phyloP scores from a whole-genome alignment of 2,329 filamentous ascomycete genomes.

The Pseudogymnoascus sp. region DNA sequence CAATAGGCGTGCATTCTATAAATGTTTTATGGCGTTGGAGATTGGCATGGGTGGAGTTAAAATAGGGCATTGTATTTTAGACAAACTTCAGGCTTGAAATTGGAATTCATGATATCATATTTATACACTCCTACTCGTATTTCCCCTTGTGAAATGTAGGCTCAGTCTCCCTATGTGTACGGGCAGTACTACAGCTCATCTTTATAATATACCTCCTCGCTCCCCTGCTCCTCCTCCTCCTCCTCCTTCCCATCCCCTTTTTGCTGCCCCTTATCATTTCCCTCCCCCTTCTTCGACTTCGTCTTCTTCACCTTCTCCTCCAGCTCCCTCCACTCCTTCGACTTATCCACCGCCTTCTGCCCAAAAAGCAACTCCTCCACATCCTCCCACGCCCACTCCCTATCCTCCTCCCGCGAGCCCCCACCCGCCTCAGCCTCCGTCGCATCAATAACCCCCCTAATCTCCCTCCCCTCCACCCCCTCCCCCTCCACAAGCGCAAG shows the following conservation, averaged over 20 bases:
- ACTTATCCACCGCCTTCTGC: constrained; percentile 14
- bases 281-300: constrained; percentile 47
- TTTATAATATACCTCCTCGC: constrained; percentile 41
- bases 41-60: not conserved
- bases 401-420: constrained; percentile 7
- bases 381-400: constrained; percentile 1
- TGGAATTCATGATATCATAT: constrained; percentile 2
- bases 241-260: constrained; percentile 32
- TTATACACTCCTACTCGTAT: not conserved
- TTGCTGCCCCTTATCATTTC: constrained; percentile 51
- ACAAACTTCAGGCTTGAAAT: not conserved
- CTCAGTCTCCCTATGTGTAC: not conserved
- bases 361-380: constrained; percentile 12
- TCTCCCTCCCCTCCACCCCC: constrained; percentile 45
- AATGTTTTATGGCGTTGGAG: not conserved
- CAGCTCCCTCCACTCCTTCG: constrained; percentile 17
- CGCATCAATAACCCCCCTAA: constrained; percentile 60
- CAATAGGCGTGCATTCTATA: constrained; percentile 16
- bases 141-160: not conserved
- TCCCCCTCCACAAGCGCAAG: constrained; percentile 69
- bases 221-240: constrained; percentile 32
- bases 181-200: constrained; percentile 39
- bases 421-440: constrained; percentile 43
- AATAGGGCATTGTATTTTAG: not conserved
- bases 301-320: constrained; percentile 13